Evolutionary conservation across 2,329 filamentous ascomycete genomes (phyloP), one percentile per base, ranked within the genome.

Genomic region (Stachybotrys elegans): DNA sequence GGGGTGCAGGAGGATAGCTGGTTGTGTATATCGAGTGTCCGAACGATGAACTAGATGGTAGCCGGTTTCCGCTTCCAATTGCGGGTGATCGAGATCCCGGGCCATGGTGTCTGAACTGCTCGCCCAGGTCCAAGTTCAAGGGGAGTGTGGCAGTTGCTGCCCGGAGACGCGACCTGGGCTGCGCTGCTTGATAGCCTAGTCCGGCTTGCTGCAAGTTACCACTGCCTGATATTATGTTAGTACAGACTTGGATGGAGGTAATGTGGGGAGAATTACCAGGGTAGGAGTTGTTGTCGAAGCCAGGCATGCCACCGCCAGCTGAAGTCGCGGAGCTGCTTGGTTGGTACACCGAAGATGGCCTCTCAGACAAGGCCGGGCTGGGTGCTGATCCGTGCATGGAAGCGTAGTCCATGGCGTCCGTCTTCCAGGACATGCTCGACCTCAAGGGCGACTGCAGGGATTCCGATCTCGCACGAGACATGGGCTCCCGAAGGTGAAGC

Each of bases 401-500:
- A 11, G 67, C 70, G 56, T 81, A 83, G 53, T 81, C 77, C 45
- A 82, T 71, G 2, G 73, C 66, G 48, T 79, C 76, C 13, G 76
- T 75, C 58, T 81, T 82, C 79, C 79, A 83, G 12, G 78, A 76
- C 75, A 82, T 78, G 55, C 74, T 78, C 9, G 78, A 71, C 27
- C 78, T 69, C 37, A 83, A 61, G 3, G 79, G 77, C 13, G 78
- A 82, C 47, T 81, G 76, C 13, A 81, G 58, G 11, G 69, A 77
- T 40, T 82, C 78, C 3, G 78, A 75, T 48, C 79, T 70, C 11
- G 78, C 73, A 45, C 78, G 69, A 6, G 71, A 70, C 63, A 81
- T 71, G 3, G 77, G 72, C 42, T 82, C 79, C 32, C 78, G 68
- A 22, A 81, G 68, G 42, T 81, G 75, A 11, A 79, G 68, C n/a